Evolutionary conservation across 805 yeast genomes (phyloP).

Genomic region (Dipodascopsis uninucleata): DNA sequence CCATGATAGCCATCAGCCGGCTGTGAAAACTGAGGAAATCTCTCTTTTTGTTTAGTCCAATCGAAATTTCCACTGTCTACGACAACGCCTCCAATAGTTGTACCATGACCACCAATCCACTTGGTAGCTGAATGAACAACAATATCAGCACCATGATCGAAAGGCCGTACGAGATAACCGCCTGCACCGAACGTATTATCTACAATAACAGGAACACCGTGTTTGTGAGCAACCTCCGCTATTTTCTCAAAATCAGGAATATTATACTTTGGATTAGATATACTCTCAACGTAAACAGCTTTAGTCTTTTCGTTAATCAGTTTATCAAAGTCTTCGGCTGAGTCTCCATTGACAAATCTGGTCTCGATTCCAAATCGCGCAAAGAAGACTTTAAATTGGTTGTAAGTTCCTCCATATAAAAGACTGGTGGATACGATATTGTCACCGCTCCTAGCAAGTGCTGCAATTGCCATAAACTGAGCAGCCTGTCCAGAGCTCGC

Average conservation of each 20-base stretch:
- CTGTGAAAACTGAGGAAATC: slow-evolving; percentile 84
- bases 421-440: slow-evolving; percentile 82
- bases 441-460: slow-evolving; percentile 58
- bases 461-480: slow-evolving; percentile 48
- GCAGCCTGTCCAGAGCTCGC: slow-evolving; percentile 97
- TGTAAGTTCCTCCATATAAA: slow-evolving; percentile 94
- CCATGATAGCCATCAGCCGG: slow-evolving; percentile 97
- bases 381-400: slow-evolving; percentile 89
- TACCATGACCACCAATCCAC: slow-evolving; percentile 98
- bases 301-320: slow-evolving; percentile 80
- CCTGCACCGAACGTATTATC: slow-evolving; percentile 98
- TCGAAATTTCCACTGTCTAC: slow-evolving; percentile 91
- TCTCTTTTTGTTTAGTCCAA: slow-evolving; percentile 79
- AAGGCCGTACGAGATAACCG: slow-evolving; percentile 79
- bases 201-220: slow-evolving; percentile 85
- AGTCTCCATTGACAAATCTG: slow-evolving; percentile 80
- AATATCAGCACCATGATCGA: slow-evolving; percentile 87
- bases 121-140: slow-evolving; percentile 93
- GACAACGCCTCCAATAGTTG: slow-evolving; percentile 86
- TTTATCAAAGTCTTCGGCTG: slow-evolving; percentile 64
- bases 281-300: slow-evolving; percentile 83
- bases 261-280: slow-evolving; percentile 86
- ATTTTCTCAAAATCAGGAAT: slow-evolving; percentile 86
- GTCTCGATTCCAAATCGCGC: slow-evolving; percentile 83
- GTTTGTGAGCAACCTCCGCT: slow-evolving; percentile 71